Evolutionary conservation across 345 rosid species (phyloP), one percentile per base, ranked within the genome.

Genomic region (Populus deltoides): DNA sequence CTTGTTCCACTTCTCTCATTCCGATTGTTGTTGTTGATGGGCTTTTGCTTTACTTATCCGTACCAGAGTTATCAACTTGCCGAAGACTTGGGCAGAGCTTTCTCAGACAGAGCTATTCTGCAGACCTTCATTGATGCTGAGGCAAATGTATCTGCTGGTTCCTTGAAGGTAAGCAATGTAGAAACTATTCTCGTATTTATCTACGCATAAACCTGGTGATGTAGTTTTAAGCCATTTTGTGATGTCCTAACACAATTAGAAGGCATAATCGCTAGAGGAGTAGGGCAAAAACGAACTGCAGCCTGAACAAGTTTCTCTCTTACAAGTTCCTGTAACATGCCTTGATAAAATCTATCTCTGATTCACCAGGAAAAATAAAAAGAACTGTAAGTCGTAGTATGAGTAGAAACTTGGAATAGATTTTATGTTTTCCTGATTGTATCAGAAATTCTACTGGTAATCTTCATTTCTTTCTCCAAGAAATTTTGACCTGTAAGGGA

Each of bases 11-110:
- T 68, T 74, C 51, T 79, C 75, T 74, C 45, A 39, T 73, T 76
- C 76, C 68, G 45, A 72, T 74, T 66, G 8, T 66, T 36, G 29
- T 80, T n/a, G 51, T 17, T 36, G 74, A 20, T 43, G 17, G 7
- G 45, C 13, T 71, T 27, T 47, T 16, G 13, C 18, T 20, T 73
- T 68, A 66, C 35, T 63, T 31, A 75, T 53, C 67, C 29, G 15
- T 72, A 39, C 74, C 90, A 95, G 99, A 85, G 84, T 83, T 88
- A 93, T 82, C 89, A 90, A 83, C 90, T 93, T 41, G 97, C 98
- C 36, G 97, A 91, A 83, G 99, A 95, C 86, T 76, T 95, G 76
- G 94, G 92, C 73, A 88, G 90, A 86, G 99, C 98, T 78, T 95
- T 92, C 83, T 81, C 98, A 12, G 99, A 95, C 76, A 83, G 92